A percentile compares a stretch with the other conserved stretches of the same genome.
phyloP scores from a whole-genome alignment of 2,329 filamentous ascomycete genomes.

The Aspergillus floridensis region DNA sequence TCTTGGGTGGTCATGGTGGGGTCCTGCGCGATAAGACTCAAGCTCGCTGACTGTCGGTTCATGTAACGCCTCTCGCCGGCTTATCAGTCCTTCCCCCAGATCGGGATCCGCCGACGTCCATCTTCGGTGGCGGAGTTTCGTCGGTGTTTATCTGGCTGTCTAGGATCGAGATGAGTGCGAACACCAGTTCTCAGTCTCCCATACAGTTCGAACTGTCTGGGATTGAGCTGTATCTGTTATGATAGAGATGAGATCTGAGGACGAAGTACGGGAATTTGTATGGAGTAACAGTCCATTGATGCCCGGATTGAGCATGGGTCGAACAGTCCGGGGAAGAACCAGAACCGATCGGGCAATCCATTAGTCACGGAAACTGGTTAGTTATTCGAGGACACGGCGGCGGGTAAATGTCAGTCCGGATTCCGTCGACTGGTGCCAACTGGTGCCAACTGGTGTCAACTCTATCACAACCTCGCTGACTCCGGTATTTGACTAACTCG shows the following conservation, averaged over 20 bases:
- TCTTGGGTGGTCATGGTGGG: background rate
- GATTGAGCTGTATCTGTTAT: background rate
- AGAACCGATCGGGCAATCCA: conserved; percentile 4
- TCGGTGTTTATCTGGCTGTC: background rate
- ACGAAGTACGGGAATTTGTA: background rate
- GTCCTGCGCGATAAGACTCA: conserved; percentile 1
- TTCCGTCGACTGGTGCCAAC: background rate
- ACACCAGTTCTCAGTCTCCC: background rate
- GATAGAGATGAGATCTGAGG: background rate
- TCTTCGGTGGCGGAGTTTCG: background rate
- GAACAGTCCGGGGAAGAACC: conserved; percentile 1
- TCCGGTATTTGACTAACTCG: background rate
- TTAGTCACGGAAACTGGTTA: conserved; percentile 5
- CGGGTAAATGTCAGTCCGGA: background rate
- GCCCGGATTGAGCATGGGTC: too few relatives aligned
- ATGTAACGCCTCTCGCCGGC: conserved; percentile 5
- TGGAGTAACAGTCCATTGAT: background rate
- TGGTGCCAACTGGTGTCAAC: background rate
- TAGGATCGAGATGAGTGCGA: background rate
- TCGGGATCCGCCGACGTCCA: conserved; percentile 14
- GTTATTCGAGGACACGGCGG: background rate
- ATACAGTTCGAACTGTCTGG: background rate
- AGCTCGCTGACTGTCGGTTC: background rate
- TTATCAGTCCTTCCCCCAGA: conserved; percentile 9
- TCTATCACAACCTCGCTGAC: background rate